These are phyloP conservation scores for Penicillium freii DNA, from an alignment of 2,329 filamentous ascomycete species.

Conservation along the genomic window DNA sequence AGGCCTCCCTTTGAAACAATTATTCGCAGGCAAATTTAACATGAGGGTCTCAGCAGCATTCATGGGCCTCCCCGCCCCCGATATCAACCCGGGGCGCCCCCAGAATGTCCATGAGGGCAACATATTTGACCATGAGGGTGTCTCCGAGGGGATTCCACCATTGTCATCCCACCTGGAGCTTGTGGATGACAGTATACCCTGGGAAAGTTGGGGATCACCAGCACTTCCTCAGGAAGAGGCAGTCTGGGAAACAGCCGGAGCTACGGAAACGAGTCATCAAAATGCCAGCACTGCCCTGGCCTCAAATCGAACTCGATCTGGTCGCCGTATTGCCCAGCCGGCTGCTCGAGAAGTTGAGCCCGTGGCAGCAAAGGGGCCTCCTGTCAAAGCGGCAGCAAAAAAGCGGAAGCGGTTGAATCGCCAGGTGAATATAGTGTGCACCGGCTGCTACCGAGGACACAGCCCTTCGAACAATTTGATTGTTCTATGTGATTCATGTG, in stretches of 20 bases:
- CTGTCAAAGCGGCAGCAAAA: conserved; percentile 35
- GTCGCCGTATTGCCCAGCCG: conserved; percentile 2
- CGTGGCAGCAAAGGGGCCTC: neutral
- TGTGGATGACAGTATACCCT: neutral
- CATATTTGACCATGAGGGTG: conserved; percentile 2
- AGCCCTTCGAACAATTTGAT: conserved; percentile 74
- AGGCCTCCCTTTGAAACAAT: neutral
- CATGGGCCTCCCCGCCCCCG: neutral
- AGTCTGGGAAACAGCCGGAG: neutral
- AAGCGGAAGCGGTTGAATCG: conserved; percentile 57
- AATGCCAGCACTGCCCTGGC: neutral
- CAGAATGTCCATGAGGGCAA: neutral
- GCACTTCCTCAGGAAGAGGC: neutral
- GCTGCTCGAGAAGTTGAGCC: neutral
- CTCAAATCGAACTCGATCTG: conserved; percentile 9
- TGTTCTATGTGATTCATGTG: conserved; percentile 82
- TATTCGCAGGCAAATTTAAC: neutral
- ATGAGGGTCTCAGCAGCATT: conserved; percentile 2
- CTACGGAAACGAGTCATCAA: neutral
- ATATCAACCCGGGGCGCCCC: neutral
- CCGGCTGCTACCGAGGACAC: conserved; percentile 68
- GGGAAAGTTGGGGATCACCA: neutral
- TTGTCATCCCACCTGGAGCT: neutral
- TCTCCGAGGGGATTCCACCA: neutral
- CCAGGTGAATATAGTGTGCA: conserved; percentile 58